Evolutionary conservation across 2,329 filamentous ascomycete genomes (phyloP), one percentile per base, ranked within the genome.

Genomic region (Trematosphaeria pertusa): DNA sequence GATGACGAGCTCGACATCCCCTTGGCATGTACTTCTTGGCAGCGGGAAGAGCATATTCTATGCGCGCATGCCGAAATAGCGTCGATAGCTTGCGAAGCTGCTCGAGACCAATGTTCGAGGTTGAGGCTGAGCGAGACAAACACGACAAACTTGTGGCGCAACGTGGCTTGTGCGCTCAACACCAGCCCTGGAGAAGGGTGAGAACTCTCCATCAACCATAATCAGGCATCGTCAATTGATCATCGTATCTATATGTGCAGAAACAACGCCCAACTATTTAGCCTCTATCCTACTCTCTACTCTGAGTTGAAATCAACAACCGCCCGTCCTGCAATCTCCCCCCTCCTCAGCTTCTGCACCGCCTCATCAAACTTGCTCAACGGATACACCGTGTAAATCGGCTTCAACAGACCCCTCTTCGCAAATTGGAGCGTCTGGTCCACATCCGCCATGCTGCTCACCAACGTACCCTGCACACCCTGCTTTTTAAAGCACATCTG

Each of bases 241-340:
- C n/a, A n/a, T 28, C 26, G 15, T 17, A 17, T 17, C 8, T 15
- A n/a, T n/a, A n/a, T 15, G 31, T 34, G 8, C 31, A 34, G 14
- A 7, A 15, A n/a, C 31, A 34, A 34, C 31, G 7, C 6, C 14
- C 31, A 28, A 28, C 24, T 12, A 28, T 28, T 28, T 12, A 28
- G 24, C 24, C 24, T 12, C 7, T 28, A 7, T 7, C 4, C 17
- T 10, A 42, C 26, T n/a, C n/a, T n/a, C 48, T 67, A 71, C 33
- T 67, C 65, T 39, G 55, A 52, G 20, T 82, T 80, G 54, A 83
- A 83, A 56, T 81, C 77, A 15, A 83, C 72, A 10, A 82, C 80
- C 33, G 79, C 75, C 14, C 80, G 65, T 1, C 80, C 80, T 6
- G 79, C 77, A 34, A 83, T 73, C 55, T 82, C 71, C 0, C 79